phyloP scores from a whole-genome alignment of 352 stramenopile genomes.

The Globisporangium takayamanum region DNA sequence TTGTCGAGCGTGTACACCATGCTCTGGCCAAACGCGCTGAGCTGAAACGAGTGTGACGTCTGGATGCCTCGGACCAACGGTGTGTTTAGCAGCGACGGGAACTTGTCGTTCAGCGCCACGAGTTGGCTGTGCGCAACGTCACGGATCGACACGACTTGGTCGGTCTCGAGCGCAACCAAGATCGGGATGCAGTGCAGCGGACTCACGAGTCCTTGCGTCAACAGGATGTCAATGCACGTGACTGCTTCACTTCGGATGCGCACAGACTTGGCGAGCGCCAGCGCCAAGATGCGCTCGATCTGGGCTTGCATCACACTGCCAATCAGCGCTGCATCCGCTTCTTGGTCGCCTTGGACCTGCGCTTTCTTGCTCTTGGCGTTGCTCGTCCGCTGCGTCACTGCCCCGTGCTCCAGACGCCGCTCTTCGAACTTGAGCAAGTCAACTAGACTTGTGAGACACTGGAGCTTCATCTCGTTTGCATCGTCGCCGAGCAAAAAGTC shows the following conservation, averaged over 20 bases:
- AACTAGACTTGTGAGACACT: conserved; percentile 72
- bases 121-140: conserved; percentile 66
- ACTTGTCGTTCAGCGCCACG: conserved; percentile 53
- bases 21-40: conserved; percentile 39
- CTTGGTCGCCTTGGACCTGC: conserved; percentile 82
- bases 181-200: conserved; percentile 72
- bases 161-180: conserved; percentile 72
- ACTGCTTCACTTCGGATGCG: conserved; percentile 69
- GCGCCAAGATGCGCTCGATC: conserved; percentile 45
- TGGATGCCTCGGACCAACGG: conserved; percentile 56
- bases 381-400: conserved; percentile 30
- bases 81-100: conserved; percentile 39
- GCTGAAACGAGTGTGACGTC: conserved; percentile 62
- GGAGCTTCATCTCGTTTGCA: conserved; percentile 44
- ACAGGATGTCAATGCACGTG: conserved; percentile 49
- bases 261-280: conserved; percentile 46
- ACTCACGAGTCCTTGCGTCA: conserved; percentile 77
- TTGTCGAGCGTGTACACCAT: conserved; percentile 56
- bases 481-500: conserved; percentile 32
- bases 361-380: conserved; percentile 60
- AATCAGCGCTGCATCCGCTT: conserved; percentile 80
- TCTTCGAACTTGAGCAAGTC: conserved; percentile 70
- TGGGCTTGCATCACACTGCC: conserved; percentile 85
- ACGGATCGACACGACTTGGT: conserved; percentile 57
- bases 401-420: conserved; percentile 49